Evolutionary conservation across 345 rosid species (phyloP).

Genomic region (Cardiospermum halicacabum): DNA sequence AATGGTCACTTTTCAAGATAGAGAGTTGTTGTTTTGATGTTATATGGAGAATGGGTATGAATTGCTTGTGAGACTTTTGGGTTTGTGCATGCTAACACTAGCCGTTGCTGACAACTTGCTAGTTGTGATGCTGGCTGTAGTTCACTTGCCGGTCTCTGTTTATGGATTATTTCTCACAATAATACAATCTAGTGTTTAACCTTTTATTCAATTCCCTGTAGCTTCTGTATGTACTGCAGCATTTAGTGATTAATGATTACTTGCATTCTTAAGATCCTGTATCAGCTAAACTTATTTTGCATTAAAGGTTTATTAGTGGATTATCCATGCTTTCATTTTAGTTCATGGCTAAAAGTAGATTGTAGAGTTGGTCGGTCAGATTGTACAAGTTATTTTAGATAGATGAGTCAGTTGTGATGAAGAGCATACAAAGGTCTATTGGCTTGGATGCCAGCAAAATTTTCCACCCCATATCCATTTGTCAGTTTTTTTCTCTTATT

Average conservation of each 20-base stretch:
- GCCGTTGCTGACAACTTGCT: background rate
- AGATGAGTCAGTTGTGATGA: background rate
- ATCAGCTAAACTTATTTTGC: background rate
- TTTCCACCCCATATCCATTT: too few species aligned
- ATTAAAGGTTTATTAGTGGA: background rate
- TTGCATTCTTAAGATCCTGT: background rate
- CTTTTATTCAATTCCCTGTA: background rate
- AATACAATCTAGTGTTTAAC: background rate
- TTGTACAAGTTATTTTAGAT: background rate
- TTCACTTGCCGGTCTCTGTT: background rate
- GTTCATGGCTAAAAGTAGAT: background rate
- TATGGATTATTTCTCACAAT: background rate
- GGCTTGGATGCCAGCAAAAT: background rate
- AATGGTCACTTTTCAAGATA: too few species aligned
- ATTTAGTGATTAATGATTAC: background rate
- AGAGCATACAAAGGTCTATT: background rate
- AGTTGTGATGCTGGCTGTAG: background rate
- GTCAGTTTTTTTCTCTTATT: background rate
- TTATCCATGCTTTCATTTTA: background rate
- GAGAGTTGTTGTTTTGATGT: too few species aligned
- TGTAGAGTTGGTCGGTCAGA: background rate
- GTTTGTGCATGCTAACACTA: too few species aligned
- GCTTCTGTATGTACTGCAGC: background rate
- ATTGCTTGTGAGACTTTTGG: too few species aligned
- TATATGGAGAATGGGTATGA: too few species aligned